These are phyloP conservation scores for Metschnikowia arizonensis DNA, from an alignment of 805 yeast species.

Conservation along the genomic window DNA sequence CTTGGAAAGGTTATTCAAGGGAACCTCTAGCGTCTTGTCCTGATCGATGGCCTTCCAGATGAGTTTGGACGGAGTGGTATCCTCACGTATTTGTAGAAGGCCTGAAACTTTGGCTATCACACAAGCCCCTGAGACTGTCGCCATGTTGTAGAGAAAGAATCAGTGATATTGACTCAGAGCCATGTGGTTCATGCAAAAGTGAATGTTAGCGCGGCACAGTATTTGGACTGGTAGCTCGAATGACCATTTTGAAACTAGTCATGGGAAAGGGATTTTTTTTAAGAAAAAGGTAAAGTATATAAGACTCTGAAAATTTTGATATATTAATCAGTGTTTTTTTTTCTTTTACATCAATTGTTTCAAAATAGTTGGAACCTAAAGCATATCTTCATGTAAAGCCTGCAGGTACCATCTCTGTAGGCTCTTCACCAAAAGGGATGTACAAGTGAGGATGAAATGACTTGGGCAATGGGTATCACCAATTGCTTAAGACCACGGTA, in stretches of 20 bases:
- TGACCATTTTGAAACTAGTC: no score
- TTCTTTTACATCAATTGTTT: no score
- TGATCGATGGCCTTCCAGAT: constrained; percentile 58
- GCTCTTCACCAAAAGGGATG: neutral
- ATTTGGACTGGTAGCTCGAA: no score
- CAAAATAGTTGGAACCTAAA: no score
- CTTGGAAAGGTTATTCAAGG: constrained; percentile 34
- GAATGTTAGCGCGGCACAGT: neutral
- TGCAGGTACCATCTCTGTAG: neutral
- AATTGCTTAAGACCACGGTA: neutral
- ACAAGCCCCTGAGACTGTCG: constrained; percentile 48
- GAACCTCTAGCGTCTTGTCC: constrained; percentile 30
- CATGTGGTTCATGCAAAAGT: neutral
- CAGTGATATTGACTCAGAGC: neutral
- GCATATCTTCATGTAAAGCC: neutral
- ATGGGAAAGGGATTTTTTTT: no score
- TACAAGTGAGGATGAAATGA: neutral
- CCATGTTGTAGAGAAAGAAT: constrained; percentile 11
- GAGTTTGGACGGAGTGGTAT: constrained; percentile 50
- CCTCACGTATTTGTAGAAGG: constrained; percentile 52
- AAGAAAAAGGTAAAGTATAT: no score
- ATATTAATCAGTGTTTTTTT: no score
- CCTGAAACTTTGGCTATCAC: constrained; percentile 53
- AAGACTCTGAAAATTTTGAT: no score
- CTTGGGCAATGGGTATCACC: neutral